phyloP scores from a whole-genome alignment of 2,329 filamentous ascomycete genomes.

The Aureobasidium sp. region DNA sequence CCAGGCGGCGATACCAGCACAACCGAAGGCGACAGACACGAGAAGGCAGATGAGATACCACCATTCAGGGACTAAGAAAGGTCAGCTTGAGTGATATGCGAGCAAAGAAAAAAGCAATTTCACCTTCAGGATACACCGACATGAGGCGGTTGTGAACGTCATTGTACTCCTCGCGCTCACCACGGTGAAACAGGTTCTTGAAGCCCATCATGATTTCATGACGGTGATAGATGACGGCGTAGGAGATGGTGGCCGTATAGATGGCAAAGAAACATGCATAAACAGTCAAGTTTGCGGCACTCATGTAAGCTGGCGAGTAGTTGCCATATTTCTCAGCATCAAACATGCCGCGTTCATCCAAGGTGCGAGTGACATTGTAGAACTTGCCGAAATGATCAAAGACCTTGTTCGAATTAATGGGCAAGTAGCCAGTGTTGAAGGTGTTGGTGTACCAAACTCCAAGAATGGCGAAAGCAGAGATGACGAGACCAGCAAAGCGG shows the following conservation, averaged over 20 bases:
- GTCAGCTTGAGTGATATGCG: no score
- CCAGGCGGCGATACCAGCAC: constrained; percentile 10
- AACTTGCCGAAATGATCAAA: constrained; percentile 6
- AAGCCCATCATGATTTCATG: constrained; percentile 14
- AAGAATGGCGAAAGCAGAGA: background rate
- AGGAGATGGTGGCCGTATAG: constrained; percentile 1
- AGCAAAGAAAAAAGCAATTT: no score
- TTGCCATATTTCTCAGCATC: background rate
- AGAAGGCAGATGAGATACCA: background rate
- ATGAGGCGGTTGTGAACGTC: constrained; percentile 3
- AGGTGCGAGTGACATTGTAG: constrained; percentile 7
- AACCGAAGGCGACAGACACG: background rate
- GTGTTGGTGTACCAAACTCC: constrained; percentile 66
- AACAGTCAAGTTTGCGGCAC: background rate
- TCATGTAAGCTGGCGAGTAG: constrained; percentile 1
- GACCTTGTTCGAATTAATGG: constrained; percentile 28
- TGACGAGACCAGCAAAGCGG: background rate
- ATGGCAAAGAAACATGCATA: constrained; percentile 8
- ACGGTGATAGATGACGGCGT: constrained; percentile 5
- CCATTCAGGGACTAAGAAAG: constrained; percentile 10
- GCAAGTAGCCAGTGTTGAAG: constrained; percentile 76
- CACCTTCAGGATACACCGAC: constrained; percentile 9
- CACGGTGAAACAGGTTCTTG: background rate
- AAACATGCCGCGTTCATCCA: background rate
- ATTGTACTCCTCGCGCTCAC: background rate